Evolutionary conservation across 1,284 basidiomycete species (phyloP).

Genomic region (Malassezia sympodialis): DNA sequence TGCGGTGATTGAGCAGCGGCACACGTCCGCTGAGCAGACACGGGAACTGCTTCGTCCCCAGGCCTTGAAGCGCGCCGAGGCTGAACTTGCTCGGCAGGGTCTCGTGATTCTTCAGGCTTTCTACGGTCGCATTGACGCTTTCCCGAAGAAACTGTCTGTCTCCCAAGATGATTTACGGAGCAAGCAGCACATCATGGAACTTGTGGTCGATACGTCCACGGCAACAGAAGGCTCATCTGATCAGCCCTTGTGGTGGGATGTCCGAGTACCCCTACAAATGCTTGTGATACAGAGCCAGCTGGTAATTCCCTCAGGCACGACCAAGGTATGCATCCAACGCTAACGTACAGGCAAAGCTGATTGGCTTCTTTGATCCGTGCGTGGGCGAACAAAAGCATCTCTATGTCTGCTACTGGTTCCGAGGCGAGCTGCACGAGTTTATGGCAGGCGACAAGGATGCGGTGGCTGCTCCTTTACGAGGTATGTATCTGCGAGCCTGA

Average conservation of each 20-base stretch:
- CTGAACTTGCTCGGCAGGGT: constrained; percentile 51
- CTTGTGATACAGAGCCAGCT: constrained; percentile 69
- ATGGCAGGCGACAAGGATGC: constrained; percentile 62
- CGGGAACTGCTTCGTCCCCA: constrained; percentile 50
- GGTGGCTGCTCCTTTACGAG: constrained; percentile 61
- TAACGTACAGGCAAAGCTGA: constrained; percentile 55
- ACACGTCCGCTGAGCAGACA: constrained; percentile 57
- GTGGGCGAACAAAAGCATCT: constrained; percentile 60
- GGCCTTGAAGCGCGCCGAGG: constrained; percentile 48
- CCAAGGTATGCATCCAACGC: constrained; percentile 49
- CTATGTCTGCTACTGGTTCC: constrained; percentile 65
- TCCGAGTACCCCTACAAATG: constrained; percentile 69
- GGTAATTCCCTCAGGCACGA: constrained; percentile 63
- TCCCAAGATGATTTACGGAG: not conserved
- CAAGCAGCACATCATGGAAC: constrained; percentile 3
- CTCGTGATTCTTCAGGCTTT: constrained; percentile 63
- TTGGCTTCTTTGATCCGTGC: constrained; percentile 68
- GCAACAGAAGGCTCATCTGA: not conserved
- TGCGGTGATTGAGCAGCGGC: constrained; percentile 57
- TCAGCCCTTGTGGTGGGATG: constrained; percentile 57
- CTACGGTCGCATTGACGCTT: constrained; percentile 50
- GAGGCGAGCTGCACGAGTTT: constrained; percentile 62
- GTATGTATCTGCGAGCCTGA: not conserved
- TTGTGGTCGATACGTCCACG: not conserved
- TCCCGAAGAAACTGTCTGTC: constrained; percentile 16